Evolutionary conservation across 441 rosid genomes (phyloP), one percentile per base, ranked within the genome.

Genomic region (Brassica balearica): DNA sequence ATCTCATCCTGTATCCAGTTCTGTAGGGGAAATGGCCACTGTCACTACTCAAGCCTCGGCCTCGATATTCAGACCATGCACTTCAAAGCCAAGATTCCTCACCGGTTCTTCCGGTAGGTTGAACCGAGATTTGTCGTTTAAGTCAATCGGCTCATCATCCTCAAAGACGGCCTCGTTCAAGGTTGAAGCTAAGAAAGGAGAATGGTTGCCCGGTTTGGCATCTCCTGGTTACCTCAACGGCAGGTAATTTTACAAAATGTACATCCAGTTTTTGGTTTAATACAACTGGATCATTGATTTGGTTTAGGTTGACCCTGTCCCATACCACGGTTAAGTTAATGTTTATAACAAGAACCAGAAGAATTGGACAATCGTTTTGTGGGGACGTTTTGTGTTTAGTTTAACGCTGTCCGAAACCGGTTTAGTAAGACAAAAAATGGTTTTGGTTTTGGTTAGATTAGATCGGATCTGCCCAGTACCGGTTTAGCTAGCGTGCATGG

Each of bases 41-140:
- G 90, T 88, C 73, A 86, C 94, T 15, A 91, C 94, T 63, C 98
- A 95, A 86, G 97, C 97, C 73, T 90, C 94, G 4, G 95, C 95
- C 6, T 80, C 94, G 23, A 87, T 87, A 41, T 92, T 92, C 97
- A 83, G 92, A 84, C 98, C 93, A 68, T 86, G 91, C 48, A 41
- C 87, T 0, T 87, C 81, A 0, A 90, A 78, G 74, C 84, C 97
- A 23, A 86, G 92, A 79, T 92, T 91, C 82, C 88, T 92, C 12
- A 78, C 80, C 3, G 92, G 98, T 32, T 84, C 91, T 76, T 81
- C 93, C 0, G 72, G 84, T 53, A 89, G 80, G 76, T 71, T 91
- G 63, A 82, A 81, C 80, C 84, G 87, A 27, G 88, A 82, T 20
- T 71, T 91, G 46, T 65, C 87, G 65, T 65, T 92, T 29, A 90